Base-by-base conservation (phyloP, 2,329 filamentous ascomycete genomes). In the Stemphylium beticola region DNA sequence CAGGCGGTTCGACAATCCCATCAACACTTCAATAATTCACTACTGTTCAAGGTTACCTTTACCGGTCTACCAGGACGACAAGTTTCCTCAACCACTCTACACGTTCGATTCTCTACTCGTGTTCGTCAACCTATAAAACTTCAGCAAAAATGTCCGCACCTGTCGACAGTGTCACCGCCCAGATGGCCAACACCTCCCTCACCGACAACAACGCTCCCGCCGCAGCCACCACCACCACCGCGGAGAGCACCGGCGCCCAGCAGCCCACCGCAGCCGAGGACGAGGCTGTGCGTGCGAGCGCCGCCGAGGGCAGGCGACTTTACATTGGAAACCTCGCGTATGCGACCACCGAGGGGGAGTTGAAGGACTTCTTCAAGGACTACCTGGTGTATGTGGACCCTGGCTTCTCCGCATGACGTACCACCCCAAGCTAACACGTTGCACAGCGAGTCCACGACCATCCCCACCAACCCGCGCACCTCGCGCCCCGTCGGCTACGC, bases 291-390 rank as follows among this genome's bases (percentile, higher is more conserved):
- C 89, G 95, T 79, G 92, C 92, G 82, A 96, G 92, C 83, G 95
- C 95, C 80, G 93, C 93, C 81, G 95, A 99, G 86, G 93, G 95
- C 80, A 92, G 95, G 85, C 92, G 95, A 84, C 90, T 99, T 75
- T 99, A 99, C 85, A 98, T 99, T 85, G 95, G 95, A 85, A 99
- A 99, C 86, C 91, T 99, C 87, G 95, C 95, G 76, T 99, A 99
- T 81, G 93, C 93, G 89, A 98, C 95, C 88, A 96, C 92, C 80
- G 95, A 98, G 91, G 95, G 91, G 89, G 92, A 97, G 89, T 92
- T 99, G 87, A 96, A 96, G 86, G 91, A 95, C 74, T 99, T 99
- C 87, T 99, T 99, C 90, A 93, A 95, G 86, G 91, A 89, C 81
- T 98, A 96, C 86, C 90, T 95, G 85, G 92, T 99, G 95, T 99